Base-by-base conservation (phyloP, 164 flowering plant genomes). In the Brasenia schreberi region DNA sequence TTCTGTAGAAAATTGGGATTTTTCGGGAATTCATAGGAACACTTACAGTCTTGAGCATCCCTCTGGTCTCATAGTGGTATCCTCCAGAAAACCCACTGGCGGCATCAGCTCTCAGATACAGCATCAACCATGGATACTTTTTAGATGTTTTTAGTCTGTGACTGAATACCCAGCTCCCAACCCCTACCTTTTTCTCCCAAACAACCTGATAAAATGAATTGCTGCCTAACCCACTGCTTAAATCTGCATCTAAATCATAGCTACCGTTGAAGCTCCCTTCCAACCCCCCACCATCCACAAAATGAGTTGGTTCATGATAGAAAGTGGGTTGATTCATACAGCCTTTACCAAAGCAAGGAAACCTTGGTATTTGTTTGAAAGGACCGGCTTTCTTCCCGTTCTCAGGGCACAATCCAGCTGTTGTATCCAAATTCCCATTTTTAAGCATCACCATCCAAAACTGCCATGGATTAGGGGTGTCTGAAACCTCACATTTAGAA, bases 101-200 rank as follows among this genome's bases (percentile, higher is more conserved):
- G 27, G 96, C 88, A 71, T 90, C 96, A 68, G 96, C 86, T 71
- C 96, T 80, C 39, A 90, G 83, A 70, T 90, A 90, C 76, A 90
- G 67, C 96, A 90, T 90, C 64, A 90, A 77, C 96, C 94, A 87
- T 45, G 94, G 96, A 70, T 87, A 90, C 72, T 81, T 84, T 60
- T 75, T 68, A 11, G 96, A 81, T 42, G 96, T 89, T 65, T 76
- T 87, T 68, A 89, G 72, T 71, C 77, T 83, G 64, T 89, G 85
- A 5, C 66, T 71, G 65, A 89, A 81, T 12, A 73, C 80, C 96
- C 93, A 87, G 68, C 88, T 76, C 11, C 88, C 87, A 33, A 17
- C 68, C 42, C 84, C 84, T n/a, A 79, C 69, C 69, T 75, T 80
- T 81, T 89, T 89, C 80, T 85, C 83, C 96, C 96, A 89, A 66